Percentiles rank a stretch among this genome's conserved stretches.
Conservation (phyloP, 805 yeast genomes). For the Wickerhamiella spandovensis region DNA sequence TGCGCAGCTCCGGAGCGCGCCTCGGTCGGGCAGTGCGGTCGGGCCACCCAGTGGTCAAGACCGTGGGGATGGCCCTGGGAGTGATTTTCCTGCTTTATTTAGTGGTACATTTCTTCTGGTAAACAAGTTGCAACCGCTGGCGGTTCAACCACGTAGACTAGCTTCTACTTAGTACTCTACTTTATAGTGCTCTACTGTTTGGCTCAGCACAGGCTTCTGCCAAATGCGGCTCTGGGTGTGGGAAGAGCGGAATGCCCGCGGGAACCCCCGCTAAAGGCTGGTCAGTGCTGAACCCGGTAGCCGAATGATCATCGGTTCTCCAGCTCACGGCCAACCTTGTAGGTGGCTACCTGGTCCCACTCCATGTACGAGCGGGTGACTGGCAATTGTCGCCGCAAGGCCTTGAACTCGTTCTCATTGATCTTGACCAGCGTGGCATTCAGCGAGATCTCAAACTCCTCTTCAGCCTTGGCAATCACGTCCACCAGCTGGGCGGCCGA, state of each 20-base stretch:
- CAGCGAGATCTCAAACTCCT: constrained; percentile 42
- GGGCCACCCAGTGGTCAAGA: constrained; percentile 47
- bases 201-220: no score
- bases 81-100: constrained; percentile 46
- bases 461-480: constrained; percentile 46
- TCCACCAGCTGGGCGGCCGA: constrained; percentile 19
- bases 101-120: constrained; percentile 35
- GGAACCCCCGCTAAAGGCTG: no score
- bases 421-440: constrained; percentile 52
- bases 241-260: no score
- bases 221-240: no score
- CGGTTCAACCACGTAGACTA: no score
- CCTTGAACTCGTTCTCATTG: constrained; percentile 72
- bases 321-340: constrained; percentile 50
- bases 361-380: constrained; percentile 81
- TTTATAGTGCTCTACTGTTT: no score
- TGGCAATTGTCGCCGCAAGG: constrained; percentile 80
- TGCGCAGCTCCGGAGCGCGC: constrained; percentile 39
- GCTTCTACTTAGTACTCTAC: no score
- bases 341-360: constrained; percentile 90
- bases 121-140: not conserved
- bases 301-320: constrained; percentile 8
- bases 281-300: no score
- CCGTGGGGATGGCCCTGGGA: constrained; percentile 43
- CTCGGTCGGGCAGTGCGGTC: constrained; percentile 42